Base-by-base conservation (phyloP, 768 basidiomycete species). In the Multifurca ochricompacta region DNA sequence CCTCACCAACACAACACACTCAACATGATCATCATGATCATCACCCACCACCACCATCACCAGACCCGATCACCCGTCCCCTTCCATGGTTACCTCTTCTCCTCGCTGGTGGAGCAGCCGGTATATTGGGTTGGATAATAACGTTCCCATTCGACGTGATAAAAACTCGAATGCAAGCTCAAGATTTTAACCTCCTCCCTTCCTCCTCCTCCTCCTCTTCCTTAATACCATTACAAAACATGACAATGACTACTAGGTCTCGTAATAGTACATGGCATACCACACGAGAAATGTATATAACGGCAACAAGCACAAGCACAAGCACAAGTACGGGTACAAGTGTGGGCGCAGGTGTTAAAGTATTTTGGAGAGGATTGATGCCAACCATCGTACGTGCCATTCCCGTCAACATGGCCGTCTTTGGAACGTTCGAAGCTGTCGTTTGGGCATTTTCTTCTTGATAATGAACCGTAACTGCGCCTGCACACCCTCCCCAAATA, bases 101-200 rank as follows among this genome's bases (percentile, higher is more conserved):
- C 48, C 39, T 83, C 18, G 87, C 89, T 3, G 90, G 89, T 19
- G 91, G 81, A 1, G 64, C 84, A 0, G 91, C 91, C 0, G 91
- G 90, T 4, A 68, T 87, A 16, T 77, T 77, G 8, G 87, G 87
- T 8, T 94, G 91, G 91, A 34, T 82, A 0, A 74, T 72, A 2
- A 94, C 91, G 1, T 96, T 95, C 66, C 90, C 91, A 2, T 73
- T 92, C 51, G 92, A 96, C 64, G 86, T 92, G 3, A 76, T 94
- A 57, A 95, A 96, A 71, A 94, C 93, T 13, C 80, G 91, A 5
- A 79, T 93, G 62, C 92, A 96, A 67, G 79, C 80, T 6, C 41
- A 36, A 5, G 40, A 25, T 45, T 66, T 60, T 58, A n/a, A 5
- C 2, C 8, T 18, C 3, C 6, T 7, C 37, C 6, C 37, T 3